Evolutionary conservation across 495 filamentous ascomycete genomes (phyloP).

Genomic region (Penicillium maclennaniae): DNA sequence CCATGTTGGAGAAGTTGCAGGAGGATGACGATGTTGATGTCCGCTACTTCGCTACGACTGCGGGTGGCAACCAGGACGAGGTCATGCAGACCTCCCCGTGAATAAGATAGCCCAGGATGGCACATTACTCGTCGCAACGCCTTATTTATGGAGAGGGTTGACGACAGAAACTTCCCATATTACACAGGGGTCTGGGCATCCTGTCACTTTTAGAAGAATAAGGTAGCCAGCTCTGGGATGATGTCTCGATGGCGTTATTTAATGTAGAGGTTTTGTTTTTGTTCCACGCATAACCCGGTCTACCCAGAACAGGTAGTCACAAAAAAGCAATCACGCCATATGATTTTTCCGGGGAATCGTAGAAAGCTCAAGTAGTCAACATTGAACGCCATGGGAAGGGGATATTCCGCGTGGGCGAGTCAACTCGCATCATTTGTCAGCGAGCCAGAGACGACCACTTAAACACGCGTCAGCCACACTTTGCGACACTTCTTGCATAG

Average conservation of each 20-base stretch:
- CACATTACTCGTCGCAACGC: conserved; percentile 10
- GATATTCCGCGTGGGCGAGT: conserved; percentile 1
- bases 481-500: not conserved
- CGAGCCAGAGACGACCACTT: not conserved
- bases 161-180: conserved; percentile 16
- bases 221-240: conserved; percentile 35
- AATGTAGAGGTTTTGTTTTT: conserved; percentile 40
- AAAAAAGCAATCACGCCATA: conserved; percentile 23
- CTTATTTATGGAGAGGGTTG: conserved; percentile 11
- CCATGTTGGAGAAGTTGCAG: conserved; percentile 89
- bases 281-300: conserved; percentile 25
- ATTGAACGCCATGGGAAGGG: not conserved
- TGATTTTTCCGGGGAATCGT: not conserved
- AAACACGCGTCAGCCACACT: conserved; percentile 1
- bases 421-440: conserved; percentile 23
- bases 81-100: conserved; percentile 50
- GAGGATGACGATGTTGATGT: conserved; percentile 97
- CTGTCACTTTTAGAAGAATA: conserved; percentile 36
- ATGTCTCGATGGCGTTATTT: conserved; percentile 40
- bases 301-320: conserved; percentile 17
- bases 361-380: not conserved
- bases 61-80: conserved; percentile 48
- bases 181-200: conserved; percentile 21
- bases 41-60: conserved; percentile 84
- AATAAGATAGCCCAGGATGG: conserved; percentile 6